Conservation (phyloP, 1,284 basidiomycete genomes). For the Mycena sp. region DNA sequence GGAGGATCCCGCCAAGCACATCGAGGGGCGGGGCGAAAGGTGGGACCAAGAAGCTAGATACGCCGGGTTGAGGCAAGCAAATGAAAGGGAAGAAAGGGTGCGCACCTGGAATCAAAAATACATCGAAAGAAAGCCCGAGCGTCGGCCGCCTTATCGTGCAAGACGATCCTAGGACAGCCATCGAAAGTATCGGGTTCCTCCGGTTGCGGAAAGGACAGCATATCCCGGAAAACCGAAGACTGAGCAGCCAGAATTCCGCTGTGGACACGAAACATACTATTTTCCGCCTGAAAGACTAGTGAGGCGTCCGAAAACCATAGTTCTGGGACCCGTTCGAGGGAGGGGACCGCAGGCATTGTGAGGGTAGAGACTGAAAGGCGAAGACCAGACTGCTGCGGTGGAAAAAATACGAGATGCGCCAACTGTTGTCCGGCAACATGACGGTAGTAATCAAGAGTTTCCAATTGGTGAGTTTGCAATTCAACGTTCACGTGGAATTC, state of each 20-base stretch:
- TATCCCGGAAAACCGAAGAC: slow-evolving; percentile 34
- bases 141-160: slow-evolving; percentile 29
- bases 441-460: not conserved
- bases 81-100: not conserved
- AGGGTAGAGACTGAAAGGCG: not conserved
- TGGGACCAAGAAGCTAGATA: slow-evolving; percentile 29
- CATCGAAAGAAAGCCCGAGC: slow-evolving; percentile 29
- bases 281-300: slow-evolving; percentile 32
- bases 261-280: slow-evolving; percentile 29
- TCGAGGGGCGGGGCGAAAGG: slow-evolving; percentile 24
- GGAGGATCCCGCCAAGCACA: slow-evolving; percentile 26
- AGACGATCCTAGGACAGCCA: slow-evolving; percentile 25
- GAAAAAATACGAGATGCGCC: slow-evolving; percentile 3
- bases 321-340: slow-evolving; percentile 10
- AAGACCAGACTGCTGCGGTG: not conserved
- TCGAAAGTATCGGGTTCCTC: slow-evolving; percentile 16
- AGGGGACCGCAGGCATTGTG: not conserved
- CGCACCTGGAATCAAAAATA: slow-evolving; percentile 35
- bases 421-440: not conserved
- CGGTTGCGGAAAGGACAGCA: slow-evolving; percentile 35
- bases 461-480: not conserved
- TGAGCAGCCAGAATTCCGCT: slow-evolving; percentile 25
- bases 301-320: slow-evolving; percentile 34
- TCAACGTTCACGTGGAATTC: not conserved
- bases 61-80: not conserved